Conservation (phyloP, 2,329 filamentous ascomycete genomes). For the Eurotiales sp. region DNA sequence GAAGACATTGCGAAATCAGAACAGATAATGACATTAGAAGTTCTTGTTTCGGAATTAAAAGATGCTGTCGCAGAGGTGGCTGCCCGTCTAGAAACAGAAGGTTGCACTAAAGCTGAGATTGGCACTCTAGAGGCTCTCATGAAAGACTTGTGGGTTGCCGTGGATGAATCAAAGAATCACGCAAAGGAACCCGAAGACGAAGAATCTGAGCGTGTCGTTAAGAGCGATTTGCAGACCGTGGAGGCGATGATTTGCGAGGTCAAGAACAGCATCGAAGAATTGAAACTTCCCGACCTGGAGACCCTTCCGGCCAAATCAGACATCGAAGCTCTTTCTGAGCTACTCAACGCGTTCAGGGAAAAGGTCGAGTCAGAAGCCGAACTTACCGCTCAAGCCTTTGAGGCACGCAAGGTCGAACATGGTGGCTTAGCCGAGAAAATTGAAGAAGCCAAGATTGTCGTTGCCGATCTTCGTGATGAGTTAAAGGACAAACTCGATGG, state of each 20-base stretch:
- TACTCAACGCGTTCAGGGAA: slow-evolving; percentile 65
- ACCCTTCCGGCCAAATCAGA: slow-evolving; percentile 73
- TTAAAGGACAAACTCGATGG: slow-evolving; percentile 74
- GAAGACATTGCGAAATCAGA: slow-evolving; percentile 65
- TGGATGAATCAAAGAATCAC: slow-evolving; percentile 65
- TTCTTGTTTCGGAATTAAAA: slow-evolving; percentile 69
- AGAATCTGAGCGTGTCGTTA: slow-evolving; percentile 63
- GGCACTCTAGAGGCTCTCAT: slow-evolving; percentile 72
- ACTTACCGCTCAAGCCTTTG: slow-evolving; percentile 71
- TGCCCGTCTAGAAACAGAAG: slow-evolving; percentile 62
- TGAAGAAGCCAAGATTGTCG: slow-evolving; percentile 69
- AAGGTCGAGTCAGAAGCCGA: slow-evolving; percentile 65
- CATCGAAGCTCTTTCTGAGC: slow-evolving; percentile 63
- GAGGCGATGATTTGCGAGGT: slow-evolving; percentile 80
- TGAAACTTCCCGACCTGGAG: slow-evolving; percentile 67
- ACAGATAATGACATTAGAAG: slow-evolving; percentile 60
- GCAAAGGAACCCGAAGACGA: slow-evolving; percentile 45
- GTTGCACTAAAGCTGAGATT: slow-evolving; percentile 75
- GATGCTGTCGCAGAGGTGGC: slow-evolving; percentile 66
- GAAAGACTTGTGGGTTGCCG: slow-evolving; percentile 67
- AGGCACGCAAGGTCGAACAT: slow-evolving; percentile 80
- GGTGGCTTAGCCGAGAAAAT: slow-evolving; percentile 74
- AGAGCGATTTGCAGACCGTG: slow-evolving; percentile 77
- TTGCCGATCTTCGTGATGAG: slow-evolving; percentile 74
- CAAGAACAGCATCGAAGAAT: slow-evolving; percentile 71